These are phyloP conservation scores for Brassica incana DNA, from an alignment of 345 rosid species.

Conservation along the genomic window DNA sequence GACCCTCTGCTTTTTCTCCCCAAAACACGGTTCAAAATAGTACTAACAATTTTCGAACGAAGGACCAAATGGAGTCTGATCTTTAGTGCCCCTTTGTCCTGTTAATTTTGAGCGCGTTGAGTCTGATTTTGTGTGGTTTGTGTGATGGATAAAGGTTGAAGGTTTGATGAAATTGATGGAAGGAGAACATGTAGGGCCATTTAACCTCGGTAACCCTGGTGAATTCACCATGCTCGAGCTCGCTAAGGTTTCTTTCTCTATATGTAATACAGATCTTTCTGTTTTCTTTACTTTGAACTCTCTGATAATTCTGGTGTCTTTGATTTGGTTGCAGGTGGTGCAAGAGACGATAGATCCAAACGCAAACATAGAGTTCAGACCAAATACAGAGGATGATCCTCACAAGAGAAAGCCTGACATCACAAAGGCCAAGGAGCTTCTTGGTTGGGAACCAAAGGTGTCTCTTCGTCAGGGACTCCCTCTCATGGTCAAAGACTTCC, in stretches of 20 bases:
- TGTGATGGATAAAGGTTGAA: constrained; percentile 60
- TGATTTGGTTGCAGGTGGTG: constrained; percentile 51
- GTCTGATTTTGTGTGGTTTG: constrained; percentile 10
- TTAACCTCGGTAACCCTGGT: constrained; percentile 98
- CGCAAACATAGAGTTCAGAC: constrained; percentile 79
- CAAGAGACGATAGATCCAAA: constrained; percentile 78
- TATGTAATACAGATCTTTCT: not conserved
- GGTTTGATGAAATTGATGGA: constrained; percentile 95
- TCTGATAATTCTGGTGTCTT: not conserved
- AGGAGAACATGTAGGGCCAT: constrained; percentile 95
- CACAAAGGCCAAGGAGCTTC: constrained; percentile 68
- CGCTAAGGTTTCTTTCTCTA: constrained; percentile 58
- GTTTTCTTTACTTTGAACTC: not conserved
- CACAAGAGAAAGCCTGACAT: constrained; percentile 88
- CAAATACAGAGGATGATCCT: constrained; percentile 87
- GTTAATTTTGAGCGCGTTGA: not conserved
- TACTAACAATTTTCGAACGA: not conserved
- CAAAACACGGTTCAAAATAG: not conserved
- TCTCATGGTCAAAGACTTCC: constrained; percentile 75
- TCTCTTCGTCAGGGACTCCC: constrained; percentile 81
- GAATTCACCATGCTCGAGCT: constrained; percentile 99
- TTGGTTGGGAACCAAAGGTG: constrained; percentile 75
- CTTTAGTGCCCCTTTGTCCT: constrained; percentile 15
- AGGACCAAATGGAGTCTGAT: not conserved
- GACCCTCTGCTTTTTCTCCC: not conserved